Percentiles rank a stretch among this genome's conserved stretches.
Conservation (phyloP, 345 rosid species). For the Cardamine occulta region DNA sequence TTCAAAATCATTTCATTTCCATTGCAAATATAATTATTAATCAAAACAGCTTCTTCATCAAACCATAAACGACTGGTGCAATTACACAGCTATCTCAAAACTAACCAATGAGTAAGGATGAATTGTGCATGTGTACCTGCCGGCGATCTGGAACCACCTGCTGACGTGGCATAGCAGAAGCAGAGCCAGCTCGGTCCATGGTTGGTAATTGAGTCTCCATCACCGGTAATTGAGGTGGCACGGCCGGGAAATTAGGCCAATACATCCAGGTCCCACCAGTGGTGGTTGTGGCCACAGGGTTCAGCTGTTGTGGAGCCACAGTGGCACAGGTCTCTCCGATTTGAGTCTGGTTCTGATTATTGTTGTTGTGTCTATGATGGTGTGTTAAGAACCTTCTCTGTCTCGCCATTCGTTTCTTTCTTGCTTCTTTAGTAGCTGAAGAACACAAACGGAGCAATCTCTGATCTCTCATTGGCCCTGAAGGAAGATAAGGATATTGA, state of each 20-base stretch:
- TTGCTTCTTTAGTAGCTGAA: conserved; percentile 88
- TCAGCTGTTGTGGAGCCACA: conserved; percentile 40
- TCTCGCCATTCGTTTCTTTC: conserved; percentile 99
- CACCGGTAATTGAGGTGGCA: conserved; percentile 35
- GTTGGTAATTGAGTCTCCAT: conserved; percentile 38
- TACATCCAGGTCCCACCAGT: conserved; percentile 59
- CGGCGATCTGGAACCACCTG: conserved; percentile 65
- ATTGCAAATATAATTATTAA: conserved; percentile 8
- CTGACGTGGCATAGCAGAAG: conserved; percentile 53
- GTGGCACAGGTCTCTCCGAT: conserved; percentile 51
- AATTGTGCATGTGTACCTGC: conserved; percentile 53
- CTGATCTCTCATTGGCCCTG: conserved; percentile 53
- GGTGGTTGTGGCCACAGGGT: conserved; percentile 11
- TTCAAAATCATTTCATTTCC: conserved; percentile 2
- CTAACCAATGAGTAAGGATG: not conserved
- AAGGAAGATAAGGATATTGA: conserved; percentile 51
- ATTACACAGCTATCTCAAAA: not conserved
- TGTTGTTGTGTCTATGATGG: conserved; percentile 42
- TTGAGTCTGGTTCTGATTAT: conserved; percentile 51
- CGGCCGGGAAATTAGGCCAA: conserved; percentile 51
- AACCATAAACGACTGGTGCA: not conserved
- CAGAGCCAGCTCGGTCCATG: conserved; percentile 46
- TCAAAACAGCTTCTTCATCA: conserved; percentile 9
- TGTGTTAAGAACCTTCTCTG: conserved; percentile 75
- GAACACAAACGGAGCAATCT: conserved; percentile 62